phyloP scores from a whole-genome alignment of 1,284 basidiomycete genomes.

The Trichosporon ovoides region DNA sequence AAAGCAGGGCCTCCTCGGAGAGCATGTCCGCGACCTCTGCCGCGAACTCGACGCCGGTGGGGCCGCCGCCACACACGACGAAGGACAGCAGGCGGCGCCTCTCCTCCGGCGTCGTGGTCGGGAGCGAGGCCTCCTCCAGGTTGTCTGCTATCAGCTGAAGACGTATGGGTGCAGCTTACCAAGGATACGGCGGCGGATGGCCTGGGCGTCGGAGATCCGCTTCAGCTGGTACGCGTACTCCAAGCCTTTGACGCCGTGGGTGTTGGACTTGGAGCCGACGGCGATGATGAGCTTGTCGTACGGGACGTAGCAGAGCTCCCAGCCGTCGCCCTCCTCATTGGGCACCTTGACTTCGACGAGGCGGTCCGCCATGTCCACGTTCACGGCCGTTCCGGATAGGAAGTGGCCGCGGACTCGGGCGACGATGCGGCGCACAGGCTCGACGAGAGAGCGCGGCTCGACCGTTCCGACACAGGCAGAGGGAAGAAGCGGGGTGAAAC shows the following conservation, averaged over 20 bases:
- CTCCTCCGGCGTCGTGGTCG: constrained; percentile 81
- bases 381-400: constrained; percentile 73
- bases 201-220: constrained; percentile 83
- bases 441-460: constrained; percentile 79
- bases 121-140: constrained; percentile 84
- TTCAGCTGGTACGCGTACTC: constrained; percentile 95
- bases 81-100: constrained; percentile 84
- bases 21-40: constrained; percentile 83
- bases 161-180: too few relatives aligned
- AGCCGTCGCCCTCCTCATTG: constrained; percentile 51
- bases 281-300: constrained; percentile 92
- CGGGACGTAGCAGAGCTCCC: constrained; percentile 68
- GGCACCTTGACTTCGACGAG: constrained; percentile 75
- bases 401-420: constrained; percentile 84
- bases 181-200: constrained; percentile 79
- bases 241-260: constrained; percentile 86
- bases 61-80: constrained; percentile 94
- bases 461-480: constrained; percentile 79
- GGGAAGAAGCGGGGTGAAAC: constrained; percentile 82
- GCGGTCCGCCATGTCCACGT: constrained; percentile 77
- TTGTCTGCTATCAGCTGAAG: constrained; percentile 62
- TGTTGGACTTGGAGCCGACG: constrained; percentile 80
- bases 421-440: constrained; percentile 84
- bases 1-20: constrained; percentile 63
- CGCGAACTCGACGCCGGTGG: constrained; percentile 84